Evolutionary conservation across 495 filamentous ascomycete species (phyloP), one percentile per base, ranked within the genome.

Genomic region (Hypoxylon subgilvum): DNA sequence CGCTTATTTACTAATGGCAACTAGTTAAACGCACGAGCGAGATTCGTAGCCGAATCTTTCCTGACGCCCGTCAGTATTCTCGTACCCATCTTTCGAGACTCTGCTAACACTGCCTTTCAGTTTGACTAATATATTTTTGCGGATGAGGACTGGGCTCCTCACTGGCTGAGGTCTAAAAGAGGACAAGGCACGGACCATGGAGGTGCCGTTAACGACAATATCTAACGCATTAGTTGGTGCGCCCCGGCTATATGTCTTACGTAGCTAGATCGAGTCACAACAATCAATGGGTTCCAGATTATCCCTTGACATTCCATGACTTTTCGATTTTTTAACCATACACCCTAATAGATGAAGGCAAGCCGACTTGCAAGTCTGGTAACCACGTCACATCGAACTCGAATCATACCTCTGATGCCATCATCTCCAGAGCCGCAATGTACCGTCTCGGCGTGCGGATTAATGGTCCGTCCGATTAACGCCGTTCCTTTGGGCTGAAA

Each of bases 1-100:
- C 16, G 30, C 16, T 8, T 6, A 25, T 32, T 16, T 72, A 34
- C 69, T 71, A 50, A 78, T 38, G 14, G 12, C 12, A 45, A 14
- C 64, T 57, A 97, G 93, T 79, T 99, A 71, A 97, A 99, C 74
- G 92, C 94, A 42, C 85, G 95, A 75, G 94, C 94, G 75, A 87
- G 94, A 75, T 99, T 97, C 66, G 95, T 99, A 22, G 94, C 94
- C 18, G 94, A 97, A 72, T 96, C 95, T 27, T 99, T 97, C 79
- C 74, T 97, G 70, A 96, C 92, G 68, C 94, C 94, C 21, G 91
- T 96, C 82, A 73, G 89, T 71, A 38, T 18, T 45, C 9, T 9
- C 22, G 9, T 42, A 5, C 1, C 9, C 9, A 3, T 19, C 3
- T n/a, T 21, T n/a, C 4, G 16, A 19, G 8, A 30, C 9, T 19